Percentiles rank a stretch among this genome's conserved stretches.
These are phyloP conservation scores for Cadophora luteo-olivacea DNA, from an alignment of 2,329 filamentous ascomycete genomes.

Conservation along the genomic window DNA sequence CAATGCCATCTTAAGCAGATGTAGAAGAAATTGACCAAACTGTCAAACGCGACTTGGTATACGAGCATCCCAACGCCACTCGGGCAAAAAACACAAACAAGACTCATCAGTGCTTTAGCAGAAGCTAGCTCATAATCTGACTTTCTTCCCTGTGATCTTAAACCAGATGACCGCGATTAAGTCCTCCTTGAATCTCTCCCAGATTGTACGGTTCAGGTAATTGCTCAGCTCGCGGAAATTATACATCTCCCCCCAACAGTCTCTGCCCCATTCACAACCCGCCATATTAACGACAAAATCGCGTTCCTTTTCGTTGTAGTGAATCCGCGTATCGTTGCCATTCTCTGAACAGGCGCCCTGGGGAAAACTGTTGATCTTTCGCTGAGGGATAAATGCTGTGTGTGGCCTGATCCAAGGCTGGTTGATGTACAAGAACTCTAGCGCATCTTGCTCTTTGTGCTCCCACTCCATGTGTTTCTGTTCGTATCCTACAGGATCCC, in stretches of 20 bases:
- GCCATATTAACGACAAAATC: constrained; percentile 99
- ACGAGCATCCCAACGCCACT: background rate
- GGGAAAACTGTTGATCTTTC: constrained; percentile 94
- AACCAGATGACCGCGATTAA: constrained; percentile 65
- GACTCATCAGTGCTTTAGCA: background rate
- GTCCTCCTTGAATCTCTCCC: constrained; percentile 79
- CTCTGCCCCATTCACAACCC: constrained; percentile 93
- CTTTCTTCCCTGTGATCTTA: constrained; percentile 63
- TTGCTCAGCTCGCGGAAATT: constrained; percentile 92
- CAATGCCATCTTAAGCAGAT: constrained; percentile 12
- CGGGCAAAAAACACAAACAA: background rate
- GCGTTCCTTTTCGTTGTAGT: constrained; percentile 84
- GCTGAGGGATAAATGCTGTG: constrained; percentile 87
- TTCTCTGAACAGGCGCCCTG: constrained; percentile 85
- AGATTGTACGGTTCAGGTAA: constrained; percentile 81
- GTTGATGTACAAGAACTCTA: constrained; percentile 88
- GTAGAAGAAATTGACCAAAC: background rate
- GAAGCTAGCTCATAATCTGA: constrained; percentile 37
- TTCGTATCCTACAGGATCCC: constrained; percentile 97
- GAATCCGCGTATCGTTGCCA: constrained; percentile 75
- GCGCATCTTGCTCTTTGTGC: constrained; percentile 96
- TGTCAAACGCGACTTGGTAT: constrained; percentile 24
- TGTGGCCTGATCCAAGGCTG: constrained; percentile 94
- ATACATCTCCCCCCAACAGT: constrained; percentile 99
- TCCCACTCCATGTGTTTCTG: constrained; percentile 99